Base-by-base conservation (phyloP, 2,329 filamentous ascomycete genomes). In the Pseudocercospora vitis region DNA sequence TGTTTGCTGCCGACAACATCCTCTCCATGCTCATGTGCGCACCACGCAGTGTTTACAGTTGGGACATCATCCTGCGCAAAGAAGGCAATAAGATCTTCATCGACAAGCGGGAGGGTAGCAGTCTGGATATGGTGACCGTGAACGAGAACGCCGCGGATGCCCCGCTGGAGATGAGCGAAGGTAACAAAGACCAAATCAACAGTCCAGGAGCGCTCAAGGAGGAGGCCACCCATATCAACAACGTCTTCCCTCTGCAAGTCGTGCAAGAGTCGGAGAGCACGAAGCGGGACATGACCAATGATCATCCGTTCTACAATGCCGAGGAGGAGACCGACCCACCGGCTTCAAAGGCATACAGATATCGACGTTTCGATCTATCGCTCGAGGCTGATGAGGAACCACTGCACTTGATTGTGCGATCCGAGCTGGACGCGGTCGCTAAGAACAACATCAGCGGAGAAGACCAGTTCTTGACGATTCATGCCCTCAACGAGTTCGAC, bases 1-100 rank as follows among this genome's bases (percentile, higher is more conserved):
- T 99, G 69, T 99, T 97, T 70, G 91, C 94, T 60, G 96, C 94
- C 39, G 91, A 96, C 74, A 96, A 87, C 76, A 91, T 99, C 67
- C 84, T 99, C 56, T 97, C 92, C 63, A 97, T 96, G 91, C 86
- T 99, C 67, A 99, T 99, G 94, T 99, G 94, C 76, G 86, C 94
- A 48, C 89, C 94, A 55, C 89, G 95, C 68, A 96, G 90, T 53
- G 89, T 99, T 60, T 97, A 97, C 80, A 91, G 91, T 37, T 99
- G 94, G 94, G 94, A 99, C 74, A 86, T 99, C 67, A 87, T 99
- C 70, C 95, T 99, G 69, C 80, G 90, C 59, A 86, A 89, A 73
- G 90, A 95, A 73, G 90, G 88, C 73, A 89, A 91, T 84, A 96
- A 96, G 83, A 85, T 99, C 74, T 99, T 91, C 84, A 85, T 99